phyloP scores from a whole-genome alignment of 805 yeast genomes.

The Nakazawaea sp. region DNA sequence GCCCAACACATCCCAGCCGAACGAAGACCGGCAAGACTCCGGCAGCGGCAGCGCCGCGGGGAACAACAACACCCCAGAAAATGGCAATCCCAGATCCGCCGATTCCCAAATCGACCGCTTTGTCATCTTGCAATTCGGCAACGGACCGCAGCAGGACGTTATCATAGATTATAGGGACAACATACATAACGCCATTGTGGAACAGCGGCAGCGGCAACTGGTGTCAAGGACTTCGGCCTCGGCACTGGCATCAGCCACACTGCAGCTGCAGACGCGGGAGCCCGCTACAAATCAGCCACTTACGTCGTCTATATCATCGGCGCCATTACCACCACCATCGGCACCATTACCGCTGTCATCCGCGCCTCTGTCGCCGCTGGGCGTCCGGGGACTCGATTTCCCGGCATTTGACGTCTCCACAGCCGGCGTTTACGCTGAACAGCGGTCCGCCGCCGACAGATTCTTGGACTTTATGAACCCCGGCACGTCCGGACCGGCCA shows the following conservation, averaged over 20 bases:
- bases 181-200: constrained; percentile 8
- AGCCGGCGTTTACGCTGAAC: constrained; percentile 19
- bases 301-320: no score
- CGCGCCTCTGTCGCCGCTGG: constrained; percentile 4
- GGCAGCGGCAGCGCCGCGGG: no score
- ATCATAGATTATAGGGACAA: constrained; percentile 10
- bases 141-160: constrained; percentile 11
- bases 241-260: not conserved
- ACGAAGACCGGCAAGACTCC: not conserved
- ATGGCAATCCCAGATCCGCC: not conserved
- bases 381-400: constrained; percentile 25
- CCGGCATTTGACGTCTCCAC: constrained; percentile 30
- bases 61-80: not conserved
- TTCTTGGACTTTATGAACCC: not conserved
- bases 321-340: not conserved
- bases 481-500: no score
- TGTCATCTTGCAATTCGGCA: constrained; percentile 11
- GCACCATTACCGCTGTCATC: not conserved
- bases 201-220: constrained; percentile 7
- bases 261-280: not conserved
- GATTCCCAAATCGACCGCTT: constrained; percentile 1
- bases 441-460: not conserved
- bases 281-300: not conserved
- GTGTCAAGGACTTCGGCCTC: not conserved
- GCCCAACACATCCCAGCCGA: not conserved